Percentiles rank a stretch among this genome's conserved stretches.
These are phyloP conservation scores for Thinopyrum elongatum DNA, from an alignment of 176 grass and related monocot genomes.

Conservation along the genomic window DNA sequence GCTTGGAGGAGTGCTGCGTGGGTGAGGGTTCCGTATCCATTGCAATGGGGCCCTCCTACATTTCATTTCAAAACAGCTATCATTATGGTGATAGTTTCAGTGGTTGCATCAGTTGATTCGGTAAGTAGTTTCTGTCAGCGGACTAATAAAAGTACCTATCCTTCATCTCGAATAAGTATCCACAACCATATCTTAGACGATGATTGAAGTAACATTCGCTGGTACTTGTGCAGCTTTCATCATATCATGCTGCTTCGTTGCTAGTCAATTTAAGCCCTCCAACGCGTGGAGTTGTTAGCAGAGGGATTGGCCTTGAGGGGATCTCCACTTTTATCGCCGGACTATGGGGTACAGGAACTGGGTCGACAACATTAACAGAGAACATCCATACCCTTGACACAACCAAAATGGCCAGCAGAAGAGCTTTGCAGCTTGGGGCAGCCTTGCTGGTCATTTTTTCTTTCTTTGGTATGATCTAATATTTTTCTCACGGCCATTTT, in stretches of 20 bases:
- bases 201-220: neutral
- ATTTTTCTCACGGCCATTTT: neutral
- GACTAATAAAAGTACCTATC: neutral
- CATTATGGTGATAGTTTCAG: constrained; percentile 84
- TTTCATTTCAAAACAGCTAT: constrained; percentile 85
- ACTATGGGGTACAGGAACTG: constrained; percentile 90
- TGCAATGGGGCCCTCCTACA: constrained; percentile 91
- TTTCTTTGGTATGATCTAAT: constrained; percentile 62
- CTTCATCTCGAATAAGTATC: constrained; percentile 12
- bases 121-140: constrained; percentile 45
- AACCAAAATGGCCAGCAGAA: constrained; percentile 78
- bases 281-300: constrained; percentile 91
- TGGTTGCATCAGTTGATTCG: constrained; percentile 92
- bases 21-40: constrained; percentile 91
- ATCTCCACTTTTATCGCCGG: constrained; percentile 84
- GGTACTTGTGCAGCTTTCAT: constrained; percentile 57
- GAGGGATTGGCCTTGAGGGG: constrained; percentile 95
- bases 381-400: constrained; percentile 92
- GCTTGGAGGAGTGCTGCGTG: constrained; percentile 90
- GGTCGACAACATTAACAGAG: constrained; percentile 82
- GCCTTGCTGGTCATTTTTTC: constrained; percentile 69
- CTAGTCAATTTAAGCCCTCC: constrained; percentile 87
- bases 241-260: constrained; percentile 86
- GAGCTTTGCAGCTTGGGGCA: constrained; percentile 84
- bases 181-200: no score